phyloP scores from a whole-genome alignment of 2,329 filamentous ascomycete genomes.

The Phyllosticta citribraziliensis region DNA sequence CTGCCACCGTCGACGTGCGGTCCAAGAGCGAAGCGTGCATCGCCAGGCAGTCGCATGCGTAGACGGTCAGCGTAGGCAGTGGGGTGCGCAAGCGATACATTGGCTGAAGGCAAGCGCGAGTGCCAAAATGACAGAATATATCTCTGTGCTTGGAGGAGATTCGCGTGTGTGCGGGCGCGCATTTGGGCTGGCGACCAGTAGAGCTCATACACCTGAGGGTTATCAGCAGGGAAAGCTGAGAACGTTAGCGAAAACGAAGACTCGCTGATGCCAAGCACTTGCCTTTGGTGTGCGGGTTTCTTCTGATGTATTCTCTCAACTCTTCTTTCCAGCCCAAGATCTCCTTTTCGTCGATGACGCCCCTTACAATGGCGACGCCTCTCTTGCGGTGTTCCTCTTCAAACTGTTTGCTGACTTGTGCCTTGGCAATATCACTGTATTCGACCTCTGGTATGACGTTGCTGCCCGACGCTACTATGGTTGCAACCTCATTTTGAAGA shows the following conservation, averaged over 20 bases:
- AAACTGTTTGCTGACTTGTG: slow-evolving; percentile 45
- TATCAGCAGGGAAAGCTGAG: slow-evolving; percentile 37
- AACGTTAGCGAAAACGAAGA: not conserved
- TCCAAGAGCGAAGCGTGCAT: slow-evolving; percentile 43
- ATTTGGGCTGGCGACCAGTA: slow-evolving; percentile 41
- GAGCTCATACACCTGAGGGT: slow-evolving; percentile 41
- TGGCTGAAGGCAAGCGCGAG: slow-evolving; percentile 31
- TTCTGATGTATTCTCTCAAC: slow-evolving; percentile 34
- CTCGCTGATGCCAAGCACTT: not conserved
- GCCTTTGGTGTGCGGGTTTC: slow-evolving; percentile 37
- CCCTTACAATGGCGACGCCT: slow-evolving; percentile 38
- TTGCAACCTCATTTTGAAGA: slow-evolving; percentile 35
- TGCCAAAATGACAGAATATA: slow-evolving; percentile 43
- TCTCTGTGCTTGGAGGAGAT: slow-evolving; percentile 36
- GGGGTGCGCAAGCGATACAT: slow-evolving; percentile 37
- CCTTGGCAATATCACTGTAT: slow-evolving; percentile 33
- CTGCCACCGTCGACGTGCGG: slow-evolving; percentile 47
- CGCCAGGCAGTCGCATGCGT: slow-evolving; percentile 45
- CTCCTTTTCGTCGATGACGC: slow-evolving; percentile 35
- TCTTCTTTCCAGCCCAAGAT: slow-evolving; percentile 36
- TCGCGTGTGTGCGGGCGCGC: slow-evolving; percentile 37
- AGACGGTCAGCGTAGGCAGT: slow-evolving; percentile 40
- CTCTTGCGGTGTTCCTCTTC: slow-evolving; percentile 48
- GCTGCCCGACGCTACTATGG: slow-evolving; percentile 33
- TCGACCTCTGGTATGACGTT: slow-evolving; percentile 38